Evolutionary conservation across 75 land plant genomes (phyloP), one percentile per base, ranked within the genome.

Genomic region (Adiantum capillusveneris): DNA sequence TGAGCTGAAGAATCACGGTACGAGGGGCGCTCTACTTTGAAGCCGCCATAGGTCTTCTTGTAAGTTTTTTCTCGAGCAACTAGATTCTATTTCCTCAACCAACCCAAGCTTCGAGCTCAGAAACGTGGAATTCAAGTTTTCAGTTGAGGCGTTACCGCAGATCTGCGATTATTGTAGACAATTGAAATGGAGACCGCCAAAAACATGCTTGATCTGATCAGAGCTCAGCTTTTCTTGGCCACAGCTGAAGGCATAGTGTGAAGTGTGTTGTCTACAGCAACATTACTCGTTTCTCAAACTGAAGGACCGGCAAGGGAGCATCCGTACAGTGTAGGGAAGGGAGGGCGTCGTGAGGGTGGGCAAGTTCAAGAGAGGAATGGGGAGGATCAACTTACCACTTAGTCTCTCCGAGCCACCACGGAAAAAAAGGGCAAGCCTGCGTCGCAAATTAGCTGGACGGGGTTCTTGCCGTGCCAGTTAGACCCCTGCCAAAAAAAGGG

Each of bases 381-480:
- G 9, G 37, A 34, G 9, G 3, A 34, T 34, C 37, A 53, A 53
- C 55, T 56, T 73, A 61, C 74, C 71, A 6, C 54, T 74, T 28
- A 53, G 65, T 18, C 56, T 62, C 14, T 67, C 48, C 22, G 77
- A 60, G 46, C 79, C 79, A 48, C 79, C 79, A 28, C 58, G 76
- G 14, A 79, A 79, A 58, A 72, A 71, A 37, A 53, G 77, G 57
- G 74, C 68, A 11, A 77, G 82, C 31, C 58, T 83, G 50, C 64
- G 79, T 11, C 66, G 72, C 27, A 75, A 71, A 46, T 82, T 75
- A 52, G 86, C 86, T 18, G 86, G 79, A 22, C 66, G 86, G 57
- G 76, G 82, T 11, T 79, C 86, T 16, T 79, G 77, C 53, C 39
- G 86, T 20, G 82, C 76, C n/a, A 83, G 86, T 55, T 83, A 79